Percentiles rank a stretch among this genome's conserved stretches.
phyloP scores from a whole-genome alignment of 305 asterid species.

The Ajuga reptans region DNA sequence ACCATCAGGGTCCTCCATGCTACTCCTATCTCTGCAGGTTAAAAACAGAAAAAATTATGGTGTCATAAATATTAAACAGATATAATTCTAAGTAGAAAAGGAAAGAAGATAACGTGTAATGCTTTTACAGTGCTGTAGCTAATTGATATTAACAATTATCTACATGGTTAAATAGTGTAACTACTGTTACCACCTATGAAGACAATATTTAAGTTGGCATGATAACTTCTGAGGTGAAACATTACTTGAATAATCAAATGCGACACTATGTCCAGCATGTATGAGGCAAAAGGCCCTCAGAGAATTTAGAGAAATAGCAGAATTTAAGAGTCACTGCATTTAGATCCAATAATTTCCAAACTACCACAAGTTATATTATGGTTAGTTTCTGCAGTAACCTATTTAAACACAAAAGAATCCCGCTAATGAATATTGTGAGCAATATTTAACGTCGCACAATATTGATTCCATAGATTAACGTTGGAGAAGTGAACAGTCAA shows the following conservation, averaged over 20 bases:
- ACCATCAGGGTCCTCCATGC: slow-evolving; percentile 99
- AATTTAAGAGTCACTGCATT: not conserved
- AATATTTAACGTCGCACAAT: not conserved
- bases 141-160: not conserved
- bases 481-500: not conserved
- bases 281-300: slow-evolving; percentile 4
- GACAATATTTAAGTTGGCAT: not conserved
- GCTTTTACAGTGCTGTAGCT: slow-evolving; percentile 2
- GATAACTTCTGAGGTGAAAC: not conserved
- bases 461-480: not conserved
- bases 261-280: slow-evolving; percentile 3
- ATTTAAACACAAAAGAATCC: slow-evolving; percentile 3
- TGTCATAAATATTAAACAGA: slow-evolving; percentile 18
- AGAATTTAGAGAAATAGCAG: slow-evolving; percentile 3
- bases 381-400: not conserved
- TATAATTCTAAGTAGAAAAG: slow-evolving; percentile 4
- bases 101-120: not conserved
- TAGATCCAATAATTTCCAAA: slow-evolving; percentile 6
- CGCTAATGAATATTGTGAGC: not conserved
- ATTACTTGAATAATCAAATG: not conserved
- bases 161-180: not conserved
- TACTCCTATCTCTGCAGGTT: slow-evolving; percentile 73
- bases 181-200: not conserved
- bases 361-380: not conserved
- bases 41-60: slow-evolving; percentile 1